Conservation (phyloP, 257 asterid genomes). For the Solanum habrochaites region DNA sequence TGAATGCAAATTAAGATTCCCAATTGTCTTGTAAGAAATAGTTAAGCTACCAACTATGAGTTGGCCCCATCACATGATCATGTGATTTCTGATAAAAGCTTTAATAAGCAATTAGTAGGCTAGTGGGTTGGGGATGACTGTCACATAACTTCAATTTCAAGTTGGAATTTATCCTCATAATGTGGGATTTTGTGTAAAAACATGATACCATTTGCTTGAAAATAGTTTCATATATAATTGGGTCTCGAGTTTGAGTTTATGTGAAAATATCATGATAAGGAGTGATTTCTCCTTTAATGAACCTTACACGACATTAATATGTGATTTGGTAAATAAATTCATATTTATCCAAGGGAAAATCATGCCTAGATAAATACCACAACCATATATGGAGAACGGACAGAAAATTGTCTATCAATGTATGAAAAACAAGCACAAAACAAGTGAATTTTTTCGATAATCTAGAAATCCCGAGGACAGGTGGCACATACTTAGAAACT, state of each 20-base stretch:
- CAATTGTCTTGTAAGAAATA: not conserved
- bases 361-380: not conserved
- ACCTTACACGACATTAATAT: not conserved
- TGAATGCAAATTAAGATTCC: constrained; percentile 5
- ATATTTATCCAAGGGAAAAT: not conserved
- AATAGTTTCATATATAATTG: not conserved
- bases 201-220: not conserved
- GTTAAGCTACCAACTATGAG: constrained; percentile 5
- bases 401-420: not conserved
- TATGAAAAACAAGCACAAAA: not conserved
- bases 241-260: not conserved
- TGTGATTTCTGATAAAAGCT: constrained; percentile 6
- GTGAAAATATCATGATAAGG: not conserved
- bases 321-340: not conserved
- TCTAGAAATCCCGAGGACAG: not conserved
- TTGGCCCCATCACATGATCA: constrained; percentile 20
- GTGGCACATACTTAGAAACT: not conserved
- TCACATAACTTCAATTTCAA: not conserved
- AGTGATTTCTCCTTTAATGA: not conserved
- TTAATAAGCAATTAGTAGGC: constrained; percentile 1
- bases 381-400: not conserved
- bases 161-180: not conserved
- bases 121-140: not conserved
- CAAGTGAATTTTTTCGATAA: not conserved
- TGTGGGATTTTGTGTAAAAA: not conserved